phyloP scores from a whole-genome alignment of 306 rosid genomes.

The Casuarina cunninghamiana region DNA sequence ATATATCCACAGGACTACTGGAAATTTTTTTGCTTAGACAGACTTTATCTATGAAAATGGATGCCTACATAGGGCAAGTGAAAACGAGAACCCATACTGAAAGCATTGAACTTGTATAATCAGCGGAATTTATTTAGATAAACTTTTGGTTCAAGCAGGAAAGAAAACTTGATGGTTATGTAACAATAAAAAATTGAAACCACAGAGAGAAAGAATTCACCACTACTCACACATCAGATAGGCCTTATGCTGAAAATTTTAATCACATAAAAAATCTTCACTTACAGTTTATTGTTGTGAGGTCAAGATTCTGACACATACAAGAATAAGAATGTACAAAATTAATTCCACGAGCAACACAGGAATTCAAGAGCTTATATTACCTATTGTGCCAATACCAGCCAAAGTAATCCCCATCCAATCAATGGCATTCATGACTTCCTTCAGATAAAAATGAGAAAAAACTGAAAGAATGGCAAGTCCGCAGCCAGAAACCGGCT shows the following conservation, averaged over 20 bases:
- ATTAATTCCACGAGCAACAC: background rate
- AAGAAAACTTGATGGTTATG: background rate
- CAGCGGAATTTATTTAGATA: background rate
- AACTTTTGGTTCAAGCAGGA: background rate
- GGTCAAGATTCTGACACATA: background rate
- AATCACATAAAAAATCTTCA: background rate
- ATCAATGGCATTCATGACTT: constrained; percentile 87
- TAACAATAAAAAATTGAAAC: constrained; percentile 11
- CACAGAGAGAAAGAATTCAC: constrained; percentile 8
- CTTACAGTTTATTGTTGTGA: background rate
- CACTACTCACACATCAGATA: background rate
- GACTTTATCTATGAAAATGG: too few species aligned
- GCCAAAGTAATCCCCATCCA: constrained; percentile 93
- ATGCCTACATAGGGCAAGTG: background rate
- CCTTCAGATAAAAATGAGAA: constrained; percentile 96
- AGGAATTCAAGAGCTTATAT: constrained; percentile 51
- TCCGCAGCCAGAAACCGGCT: constrained; percentile 97
- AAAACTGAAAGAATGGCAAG: constrained; percentile 90
- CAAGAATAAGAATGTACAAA: background rate
- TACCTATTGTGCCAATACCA: constrained; percentile 98
- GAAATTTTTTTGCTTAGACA: too few species aligned
- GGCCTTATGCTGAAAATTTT: background rate
- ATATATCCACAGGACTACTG: too few species aligned
- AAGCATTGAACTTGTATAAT: background rate
- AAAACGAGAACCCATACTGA: background rate